Conservation (phyloP, 177 flowering plant species). For the Telopea speciosissima region DNA sequence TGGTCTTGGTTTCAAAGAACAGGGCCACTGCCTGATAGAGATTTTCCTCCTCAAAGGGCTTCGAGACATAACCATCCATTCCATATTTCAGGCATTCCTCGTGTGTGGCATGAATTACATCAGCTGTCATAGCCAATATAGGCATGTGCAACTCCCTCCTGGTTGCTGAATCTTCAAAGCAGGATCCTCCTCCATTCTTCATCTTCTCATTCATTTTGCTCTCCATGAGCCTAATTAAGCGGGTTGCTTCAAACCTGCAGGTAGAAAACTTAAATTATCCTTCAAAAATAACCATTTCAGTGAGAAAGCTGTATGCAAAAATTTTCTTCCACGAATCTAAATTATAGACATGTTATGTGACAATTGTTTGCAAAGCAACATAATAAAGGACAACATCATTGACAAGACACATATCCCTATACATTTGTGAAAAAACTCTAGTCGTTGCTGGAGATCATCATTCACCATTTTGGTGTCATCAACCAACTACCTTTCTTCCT, state of each 20-base stretch:
- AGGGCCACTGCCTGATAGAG: constrained; percentile 70
- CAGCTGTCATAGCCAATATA: constrained; percentile 92
- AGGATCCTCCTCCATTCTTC: constrained; percentile 18
- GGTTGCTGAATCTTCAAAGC: constrained; percentile 12
- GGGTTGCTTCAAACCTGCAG: constrained; percentile 83
- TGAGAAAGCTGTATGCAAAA: too few species aligned
- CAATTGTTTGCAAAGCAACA: background rate
- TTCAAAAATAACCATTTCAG: too few species aligned
- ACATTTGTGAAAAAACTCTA: background rate
- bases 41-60: constrained; percentile 84
- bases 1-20: constrained; percentile 55
- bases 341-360: background rate
- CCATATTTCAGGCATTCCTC: constrained; percentile 75
- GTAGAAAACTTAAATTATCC: too few species aligned
- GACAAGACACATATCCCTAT: background rate
- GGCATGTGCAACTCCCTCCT: constrained; percentile 61
- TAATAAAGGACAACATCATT: background rate
- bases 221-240: constrained; percentile 66
- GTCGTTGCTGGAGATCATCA: background rate
- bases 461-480: background rate
- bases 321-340: background rate
- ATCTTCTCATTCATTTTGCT: constrained; percentile 38
- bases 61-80: constrained; percentile 93
- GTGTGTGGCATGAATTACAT: constrained; percentile 83
- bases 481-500: background rate